Evolutionary conservation across 2,329 filamentous ascomycete species (phyloP).

Genomic region (Tolypocladium sp.): DNA sequence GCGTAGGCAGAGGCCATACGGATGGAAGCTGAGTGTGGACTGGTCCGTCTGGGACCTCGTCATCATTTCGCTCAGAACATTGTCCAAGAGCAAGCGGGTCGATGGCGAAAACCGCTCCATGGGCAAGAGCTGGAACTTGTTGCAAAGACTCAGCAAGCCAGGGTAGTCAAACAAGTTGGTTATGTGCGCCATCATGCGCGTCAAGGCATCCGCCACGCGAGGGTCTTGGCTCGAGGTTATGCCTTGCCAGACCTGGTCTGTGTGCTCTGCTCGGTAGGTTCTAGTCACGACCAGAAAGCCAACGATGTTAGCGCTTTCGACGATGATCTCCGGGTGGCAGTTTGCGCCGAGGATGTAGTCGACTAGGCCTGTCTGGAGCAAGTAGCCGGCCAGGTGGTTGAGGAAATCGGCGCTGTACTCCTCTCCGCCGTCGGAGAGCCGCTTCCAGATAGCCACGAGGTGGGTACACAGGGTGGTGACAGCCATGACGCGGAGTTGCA

Average conservation of each 20-base stretch:
- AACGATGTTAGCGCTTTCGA: conserved; percentile 72
- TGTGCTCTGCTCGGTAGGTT: conserved; percentile 62
- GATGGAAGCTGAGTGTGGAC: conserved; percentile 25
- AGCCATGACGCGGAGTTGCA: conserved; percentile 79
- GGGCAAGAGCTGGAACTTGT: conserved; percentile 59
- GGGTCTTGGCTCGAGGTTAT: conserved; percentile 76
- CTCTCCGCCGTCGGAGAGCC: conserved; percentile 37
- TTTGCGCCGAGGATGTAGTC: conserved; percentile 84
- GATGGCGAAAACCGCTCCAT: conserved; percentile 51
- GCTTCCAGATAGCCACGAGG: conserved; percentile 58
- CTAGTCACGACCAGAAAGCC: conserved; percentile 77
- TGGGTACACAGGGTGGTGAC: conserved; percentile 65
- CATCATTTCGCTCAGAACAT: conserved; percentile 40
- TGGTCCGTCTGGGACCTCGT: conserved; percentile 31
- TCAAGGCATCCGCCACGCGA: conserved; percentile 70
- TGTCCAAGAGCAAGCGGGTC: conserved; percentile 54
- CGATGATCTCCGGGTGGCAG: conserved; percentile 84
- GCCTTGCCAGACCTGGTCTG: conserved; percentile 76
- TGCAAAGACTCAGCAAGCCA: conserved; percentile 55
- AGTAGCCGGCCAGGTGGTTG: conserved; percentile 57
- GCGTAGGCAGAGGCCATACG: conserved; percentile 49
- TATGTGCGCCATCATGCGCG: conserved; percentile 51
- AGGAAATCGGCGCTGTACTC: conserved; percentile 40
- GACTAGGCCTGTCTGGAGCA: conserved; percentile 63
- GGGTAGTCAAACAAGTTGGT: conserved; percentile 37